A percentile compares a stretch with the other conserved stretches of the same genome.
Evolutionary conservation across 805 yeast species (phyloP).

Genomic region (Yamadazyma philogaea): DNA sequence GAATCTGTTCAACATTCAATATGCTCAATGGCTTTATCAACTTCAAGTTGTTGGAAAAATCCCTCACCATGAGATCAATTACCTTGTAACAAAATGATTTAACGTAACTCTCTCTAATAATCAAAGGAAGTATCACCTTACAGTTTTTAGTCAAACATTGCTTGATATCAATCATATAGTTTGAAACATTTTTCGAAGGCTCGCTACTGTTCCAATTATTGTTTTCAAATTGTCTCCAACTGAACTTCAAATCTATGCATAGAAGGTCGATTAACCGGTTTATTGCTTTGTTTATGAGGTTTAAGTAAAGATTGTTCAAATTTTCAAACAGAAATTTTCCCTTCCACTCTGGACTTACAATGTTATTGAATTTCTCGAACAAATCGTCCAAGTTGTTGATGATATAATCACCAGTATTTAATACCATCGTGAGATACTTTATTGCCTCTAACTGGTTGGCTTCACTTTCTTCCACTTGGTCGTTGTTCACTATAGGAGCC

Average conservation of each 20-base stretch:
- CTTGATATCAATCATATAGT: constrained; percentile 61
- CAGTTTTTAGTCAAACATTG: constrained; percentile 45
- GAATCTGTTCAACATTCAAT: constrained; percentile 74
- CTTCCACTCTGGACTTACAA: constrained; percentile 32
- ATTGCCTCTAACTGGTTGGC: constrained; percentile 58
- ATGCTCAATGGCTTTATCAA: constrained; percentile 66
- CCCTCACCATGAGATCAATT: constrained; percentile 58
- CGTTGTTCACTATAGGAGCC: constrained; percentile 33
- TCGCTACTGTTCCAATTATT: constrained; percentile 65
- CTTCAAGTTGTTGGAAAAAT: constrained; percentile 56
- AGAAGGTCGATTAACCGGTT: constrained; percentile 55
- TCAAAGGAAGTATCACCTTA: constrained; percentile 48
- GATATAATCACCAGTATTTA: constrained; percentile 90
- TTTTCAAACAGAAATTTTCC: constrained; percentile 50
- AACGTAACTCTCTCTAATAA: constrained; percentile 67
- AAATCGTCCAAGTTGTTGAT: constrained; percentile 74
- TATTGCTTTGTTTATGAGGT: constrained; percentile 56
- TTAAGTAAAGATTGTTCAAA: constrained; percentile 55
- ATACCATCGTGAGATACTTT: constrained; percentile 61
- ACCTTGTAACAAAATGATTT: constrained; percentile 74
- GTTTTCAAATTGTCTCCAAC: constrained; percentile 84
- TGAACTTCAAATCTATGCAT: constrained; percentile 56
- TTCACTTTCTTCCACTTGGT: constrained; percentile 15
- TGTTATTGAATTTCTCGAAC: constrained; percentile 53
- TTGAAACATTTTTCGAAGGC: constrained; percentile 68